Base-by-base conservation (phyloP, 352 stramenopile species). In the Globisporangium orthogonon region DNA sequence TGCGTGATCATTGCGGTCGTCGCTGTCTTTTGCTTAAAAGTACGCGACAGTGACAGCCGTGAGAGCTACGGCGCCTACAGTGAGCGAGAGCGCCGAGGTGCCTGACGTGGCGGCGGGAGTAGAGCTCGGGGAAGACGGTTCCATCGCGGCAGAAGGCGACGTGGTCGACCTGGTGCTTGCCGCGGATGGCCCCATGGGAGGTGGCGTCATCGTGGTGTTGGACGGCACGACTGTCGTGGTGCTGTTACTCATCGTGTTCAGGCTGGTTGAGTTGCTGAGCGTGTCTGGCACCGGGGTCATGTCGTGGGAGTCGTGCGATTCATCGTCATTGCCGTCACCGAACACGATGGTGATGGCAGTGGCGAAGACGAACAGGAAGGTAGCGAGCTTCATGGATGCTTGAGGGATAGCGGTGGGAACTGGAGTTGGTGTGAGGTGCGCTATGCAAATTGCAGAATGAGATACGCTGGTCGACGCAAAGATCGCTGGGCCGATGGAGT, bases 391-490 rank as follows among this genome's bases (percentile, higher is more conserved):
- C 50, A 55, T 55, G 31, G 35, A 37, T 44, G n/a, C 3, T 45
- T 29, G 30, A n/a, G 7, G 41, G 15, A n/a, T 47, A 47, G 41
- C 17, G 17, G 6, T 29, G 17, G 15, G 4, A 7, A n/a, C 6
- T 23, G 15, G 13, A 29, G 31, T 46, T 33, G 31, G 4, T 54
- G 50, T 45, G 23, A 46, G 50, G 18, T 54, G 50, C 50, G 33
- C 17, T n/a, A 23, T 31, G 50, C 50, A 54, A 54, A 54, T 54
- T 54, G 50, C 17, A 11, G 50, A 54, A 46, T 54, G 50, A 35
- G 30, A 13, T 13, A 30, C 13, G 23, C 28, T 1, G 15, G 28
- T 23, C 28, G 46, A 7, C 23, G 2, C 13, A 1, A 17, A n/a
- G 13, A 3, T 51, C 4, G 35, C 35, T 7, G 35, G 1, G 35